phyloP scores from a whole-genome alignment of 2,329 filamentous ascomycete genomes.

The Macrophomina pseudophaseolina region DNA sequence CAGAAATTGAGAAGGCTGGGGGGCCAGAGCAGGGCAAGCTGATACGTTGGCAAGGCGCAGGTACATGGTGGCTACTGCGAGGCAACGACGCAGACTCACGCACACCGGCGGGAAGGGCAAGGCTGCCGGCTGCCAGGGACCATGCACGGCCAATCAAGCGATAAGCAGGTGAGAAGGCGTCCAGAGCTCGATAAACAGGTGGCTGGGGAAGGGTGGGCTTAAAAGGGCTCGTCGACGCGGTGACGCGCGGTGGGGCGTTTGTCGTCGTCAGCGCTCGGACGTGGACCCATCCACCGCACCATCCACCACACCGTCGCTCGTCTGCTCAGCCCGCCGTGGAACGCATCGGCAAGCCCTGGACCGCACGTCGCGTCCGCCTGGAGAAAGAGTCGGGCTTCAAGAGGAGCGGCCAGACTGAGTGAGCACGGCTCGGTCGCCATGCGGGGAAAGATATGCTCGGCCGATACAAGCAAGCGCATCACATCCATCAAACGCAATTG shows the following conservation, averaged over 20 bases:
- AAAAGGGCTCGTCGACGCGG: slow-evolving; percentile 2
- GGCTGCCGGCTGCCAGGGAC: background rate
- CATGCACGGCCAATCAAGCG: background rate
- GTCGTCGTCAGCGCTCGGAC: slow-evolving; percentile 24
- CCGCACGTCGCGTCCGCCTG: background rate
- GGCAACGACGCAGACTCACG: background rate
- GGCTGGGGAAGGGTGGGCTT: slow-evolving; percentile 15
- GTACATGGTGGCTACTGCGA: background rate
- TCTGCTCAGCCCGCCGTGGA: slow-evolving; percentile 1
- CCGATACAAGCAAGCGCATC: background rate
- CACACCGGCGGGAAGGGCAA: slow-evolving; percentile 1
- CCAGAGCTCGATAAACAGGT: background rate
- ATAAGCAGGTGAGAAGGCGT: background rate
- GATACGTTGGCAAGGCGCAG: background rate
- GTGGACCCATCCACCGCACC: background rate
- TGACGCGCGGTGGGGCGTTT: slow-evolving; percentile 25
- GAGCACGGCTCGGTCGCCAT: background rate
- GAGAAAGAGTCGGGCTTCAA: background rate
- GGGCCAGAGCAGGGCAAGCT: background rate
- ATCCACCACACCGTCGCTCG: background rate
- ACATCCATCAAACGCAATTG: background rate
- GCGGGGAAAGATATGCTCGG: background rate
- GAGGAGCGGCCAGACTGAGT: background rate
- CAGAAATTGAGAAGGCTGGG: slow-evolving; percentile 20
- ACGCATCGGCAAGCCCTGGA: background rate